A percentile compares a stretch with the other conserved stretches of the same genome.
These are phyloP conservation scores for Fusarium sp. DNA, from an alignment of 2,329 filamentous ascomycete genomes.

Conservation along the genomic window DNA sequence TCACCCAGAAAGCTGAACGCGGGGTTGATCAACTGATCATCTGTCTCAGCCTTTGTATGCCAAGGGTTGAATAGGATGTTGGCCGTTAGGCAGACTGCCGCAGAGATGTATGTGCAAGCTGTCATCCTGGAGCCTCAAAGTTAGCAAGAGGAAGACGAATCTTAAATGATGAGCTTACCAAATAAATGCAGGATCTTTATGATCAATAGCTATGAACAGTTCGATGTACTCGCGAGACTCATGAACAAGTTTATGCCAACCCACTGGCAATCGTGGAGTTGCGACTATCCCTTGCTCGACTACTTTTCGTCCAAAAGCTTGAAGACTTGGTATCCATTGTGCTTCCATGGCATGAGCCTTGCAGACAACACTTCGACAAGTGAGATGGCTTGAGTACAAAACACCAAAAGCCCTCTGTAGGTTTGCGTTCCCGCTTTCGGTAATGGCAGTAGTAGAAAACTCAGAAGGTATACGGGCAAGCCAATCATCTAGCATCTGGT, in stretches of 20 bases:
- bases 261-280: neutral
- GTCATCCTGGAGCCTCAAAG: neutral
- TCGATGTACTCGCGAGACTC: slow-evolving; percentile 6
- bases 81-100: neutral
- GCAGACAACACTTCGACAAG: neutral
- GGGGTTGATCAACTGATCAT: neutral
- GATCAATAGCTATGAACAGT: neutral
- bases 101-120: neutral
- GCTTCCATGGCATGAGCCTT: neutral
- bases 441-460: neutral
- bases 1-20: neutral
- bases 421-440: neutral
- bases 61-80: neutral
- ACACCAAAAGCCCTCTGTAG: neutral
- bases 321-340: neutral
- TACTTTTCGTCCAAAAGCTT: neutral
- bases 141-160: neutral
- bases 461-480: neutral
- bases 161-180: neutral
- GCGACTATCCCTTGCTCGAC: fast-evolving
- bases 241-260: slow-evolving; percentile 10
- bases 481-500: slow-evolving; percentile 9
- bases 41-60: neutral
- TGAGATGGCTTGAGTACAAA: slow-evolving; percentile 10
- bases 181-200: neutral